Percentiles rank a stretch among this genome's conserved stretches.
Conservation (phyloP, 495 filamentous ascomycete genomes). For the Chaetomium tenue region DNA sequence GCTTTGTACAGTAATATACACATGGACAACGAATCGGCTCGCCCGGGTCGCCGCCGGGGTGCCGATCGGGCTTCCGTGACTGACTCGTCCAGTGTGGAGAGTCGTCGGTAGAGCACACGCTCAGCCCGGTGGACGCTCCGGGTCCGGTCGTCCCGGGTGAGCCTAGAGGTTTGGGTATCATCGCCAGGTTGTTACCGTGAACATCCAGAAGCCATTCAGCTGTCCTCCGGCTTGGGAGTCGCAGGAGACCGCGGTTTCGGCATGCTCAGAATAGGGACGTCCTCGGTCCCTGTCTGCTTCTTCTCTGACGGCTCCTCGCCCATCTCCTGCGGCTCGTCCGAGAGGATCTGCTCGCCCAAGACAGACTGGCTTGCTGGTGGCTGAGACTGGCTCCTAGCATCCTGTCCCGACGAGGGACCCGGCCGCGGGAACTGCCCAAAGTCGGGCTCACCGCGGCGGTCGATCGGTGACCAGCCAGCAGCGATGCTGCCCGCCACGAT, state of each 20-base stretch:
- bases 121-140: too few species aligned
- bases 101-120: background rate
- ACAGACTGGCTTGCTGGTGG: conserved; percentile 30
- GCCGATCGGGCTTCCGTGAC: too few species aligned
- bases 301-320: conserved; percentile 23
- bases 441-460: conserved; percentile 41
- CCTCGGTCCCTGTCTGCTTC: conserved; percentile 11
- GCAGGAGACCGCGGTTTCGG: conserved; percentile 38
- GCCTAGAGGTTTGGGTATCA: too few species aligned
- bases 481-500: conserved; percentile 83
- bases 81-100: too few species aligned
- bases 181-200: too few species aligned
- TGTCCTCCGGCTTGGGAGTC: conserved; percentile 9
- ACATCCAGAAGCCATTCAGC: background rate
- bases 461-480: conserved; percentile 83
- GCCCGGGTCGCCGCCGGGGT: too few species aligned
- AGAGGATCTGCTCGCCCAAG: conserved; percentile 29
- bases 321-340: conserved; percentile 44
- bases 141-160: too few species aligned
- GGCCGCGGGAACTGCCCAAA: conserved; percentile 31
- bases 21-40: conserved; percentile 2
- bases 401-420: conserved; percentile 16
- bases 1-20: conserved; percentile 25
- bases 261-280: conserved; percentile 43
- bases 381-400: conserved; percentile 21